Evolutionary conservation across 1,284 basidiomycete species (phyloP).

Genomic region (Apiotrichum brassicae): DNA sequence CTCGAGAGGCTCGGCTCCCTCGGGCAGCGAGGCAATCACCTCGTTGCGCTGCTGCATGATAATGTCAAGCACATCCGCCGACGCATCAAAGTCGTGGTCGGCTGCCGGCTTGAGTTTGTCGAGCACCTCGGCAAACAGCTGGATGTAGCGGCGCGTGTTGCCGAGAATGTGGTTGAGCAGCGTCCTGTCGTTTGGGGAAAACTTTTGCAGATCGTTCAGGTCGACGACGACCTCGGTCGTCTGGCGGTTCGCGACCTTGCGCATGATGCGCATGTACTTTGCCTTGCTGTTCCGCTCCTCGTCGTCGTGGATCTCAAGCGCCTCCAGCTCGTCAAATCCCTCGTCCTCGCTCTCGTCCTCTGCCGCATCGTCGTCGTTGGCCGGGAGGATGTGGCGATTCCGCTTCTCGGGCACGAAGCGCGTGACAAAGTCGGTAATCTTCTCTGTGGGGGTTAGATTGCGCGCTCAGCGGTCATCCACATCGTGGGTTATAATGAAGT

Average conservation of each 20-base stretch:
- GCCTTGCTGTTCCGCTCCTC: conserved; percentile 45
- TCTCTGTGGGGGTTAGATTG: too few relatives aligned
- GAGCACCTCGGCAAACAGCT: conserved; percentile 82
- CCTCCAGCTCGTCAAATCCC: conserved; percentile 36
- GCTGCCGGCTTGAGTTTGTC: conserved; percentile 82
- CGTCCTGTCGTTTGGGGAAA: conserved; percentile 54
- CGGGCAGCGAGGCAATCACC: conserved; percentile 58
- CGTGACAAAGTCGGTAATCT: conserved; percentile 41
- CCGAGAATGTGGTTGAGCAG: conserved; percentile 68
- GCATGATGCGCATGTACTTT: conserved; percentile 88
- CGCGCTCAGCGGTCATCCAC: conserved; percentile 23
- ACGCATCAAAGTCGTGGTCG: conserved; percentile 71
- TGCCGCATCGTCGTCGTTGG: conserved; percentile 31
- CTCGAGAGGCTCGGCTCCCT: conserved; percentile 42
- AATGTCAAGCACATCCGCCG: conserved; percentile 87
- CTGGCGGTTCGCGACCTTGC: conserved; percentile 80
- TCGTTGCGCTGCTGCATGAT: conserved; percentile 88
- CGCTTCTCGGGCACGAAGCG: conserved; percentile 30
- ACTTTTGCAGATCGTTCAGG: conserved; percentile 44
- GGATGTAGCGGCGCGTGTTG: conserved; percentile 87
- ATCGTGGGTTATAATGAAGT: too few relatives aligned
- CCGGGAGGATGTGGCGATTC: conserved; percentile 19
- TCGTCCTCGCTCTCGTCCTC: conserved; percentile 66
- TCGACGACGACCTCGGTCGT: conserved; percentile 44
- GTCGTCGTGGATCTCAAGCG: conserved; percentile 46